phyloP scores from a whole-genome alignment of 306 rosid genomes.

The Vicia sativa region DNA sequence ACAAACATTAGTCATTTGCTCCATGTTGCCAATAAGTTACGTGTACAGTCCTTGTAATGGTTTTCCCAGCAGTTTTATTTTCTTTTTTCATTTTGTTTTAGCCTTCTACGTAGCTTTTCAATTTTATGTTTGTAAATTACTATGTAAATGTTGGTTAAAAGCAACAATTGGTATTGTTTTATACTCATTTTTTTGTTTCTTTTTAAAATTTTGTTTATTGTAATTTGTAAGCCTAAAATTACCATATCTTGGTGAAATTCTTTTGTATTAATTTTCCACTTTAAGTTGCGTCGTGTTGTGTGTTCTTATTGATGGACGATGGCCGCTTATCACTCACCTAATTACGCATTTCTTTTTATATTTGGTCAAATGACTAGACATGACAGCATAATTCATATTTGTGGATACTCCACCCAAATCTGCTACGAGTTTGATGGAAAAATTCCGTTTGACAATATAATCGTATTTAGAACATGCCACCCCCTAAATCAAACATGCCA shows the following conservation, averaged over 20 bases:
- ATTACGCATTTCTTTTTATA: background rate
- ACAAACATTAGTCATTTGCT: constrained; percentile 92
- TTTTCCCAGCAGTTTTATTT: background rate
- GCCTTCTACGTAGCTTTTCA: constrained; percentile 25
- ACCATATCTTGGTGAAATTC: constrained; percentile 18
- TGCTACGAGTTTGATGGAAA: no score
- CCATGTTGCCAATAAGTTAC: constrained; percentile 91
- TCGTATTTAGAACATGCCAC: no score
- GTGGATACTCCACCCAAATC: no score
- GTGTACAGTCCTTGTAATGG: constrained; percentile 62
- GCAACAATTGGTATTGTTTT: constrained; percentile 20
- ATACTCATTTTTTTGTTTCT: background rate
- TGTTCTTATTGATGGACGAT: constrained; percentile 10
- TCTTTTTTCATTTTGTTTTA: constrained; percentile 22
- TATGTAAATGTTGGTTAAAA: constrained; percentile 60
- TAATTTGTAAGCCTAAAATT: background rate
- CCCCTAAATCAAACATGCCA: no score
- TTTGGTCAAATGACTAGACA: no score
- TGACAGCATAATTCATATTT: no score
- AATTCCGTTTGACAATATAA: no score
- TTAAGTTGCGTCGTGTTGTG: background rate
- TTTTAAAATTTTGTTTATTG: constrained; percentile 4
- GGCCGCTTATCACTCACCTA: background rate
- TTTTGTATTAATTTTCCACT: constrained; percentile 5
- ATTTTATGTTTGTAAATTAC: constrained; percentile 52